phyloP scores from a whole-genome alignment of 2,329 filamentous ascomycete species.

The Triangularia verruculosa region DNA sequence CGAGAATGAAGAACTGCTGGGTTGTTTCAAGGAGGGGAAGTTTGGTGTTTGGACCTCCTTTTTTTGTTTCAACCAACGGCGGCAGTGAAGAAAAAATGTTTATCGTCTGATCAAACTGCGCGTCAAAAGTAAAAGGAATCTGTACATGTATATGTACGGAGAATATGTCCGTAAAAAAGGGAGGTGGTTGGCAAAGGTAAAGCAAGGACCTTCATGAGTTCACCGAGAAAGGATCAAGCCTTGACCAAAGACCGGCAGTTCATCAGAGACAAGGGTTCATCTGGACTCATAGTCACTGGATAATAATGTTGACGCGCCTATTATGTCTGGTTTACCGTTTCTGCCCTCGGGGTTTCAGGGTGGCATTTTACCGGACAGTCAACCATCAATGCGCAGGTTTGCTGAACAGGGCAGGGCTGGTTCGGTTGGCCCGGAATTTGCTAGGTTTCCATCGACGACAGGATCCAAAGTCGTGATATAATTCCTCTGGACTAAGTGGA shows the following conservation, averaged over 20 bases:
- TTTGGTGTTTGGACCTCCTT: background rate
- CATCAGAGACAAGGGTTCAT: background rate
- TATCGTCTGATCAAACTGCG: background rate
- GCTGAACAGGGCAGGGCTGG: background rate
- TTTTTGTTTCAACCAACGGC: background rate
- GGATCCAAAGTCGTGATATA: background rate
- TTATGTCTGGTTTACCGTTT: background rate
- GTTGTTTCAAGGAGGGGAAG: background rate
- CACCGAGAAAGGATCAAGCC: background rate
- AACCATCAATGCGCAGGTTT: no score
- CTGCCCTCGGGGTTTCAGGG: constrained; percentile 12
- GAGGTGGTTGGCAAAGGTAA: background rate
- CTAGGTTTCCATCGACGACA: background rate
- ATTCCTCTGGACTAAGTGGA: background rate
- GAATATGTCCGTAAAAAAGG: background rate
- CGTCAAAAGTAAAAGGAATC: background rate
- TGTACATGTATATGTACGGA: background rate
- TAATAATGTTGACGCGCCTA: background rate
- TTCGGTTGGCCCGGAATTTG: constrained; percentile 2
- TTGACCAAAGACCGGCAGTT: background rate
- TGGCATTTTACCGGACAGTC: constrained; percentile 19
- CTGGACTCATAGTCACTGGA: background rate
- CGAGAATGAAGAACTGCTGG: background rate
- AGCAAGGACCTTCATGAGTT: background rate
- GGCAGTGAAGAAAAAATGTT: background rate